phyloP scores from a whole-genome alignment of 345 rosid genomes.

The Sonneratia alba region DNA sequence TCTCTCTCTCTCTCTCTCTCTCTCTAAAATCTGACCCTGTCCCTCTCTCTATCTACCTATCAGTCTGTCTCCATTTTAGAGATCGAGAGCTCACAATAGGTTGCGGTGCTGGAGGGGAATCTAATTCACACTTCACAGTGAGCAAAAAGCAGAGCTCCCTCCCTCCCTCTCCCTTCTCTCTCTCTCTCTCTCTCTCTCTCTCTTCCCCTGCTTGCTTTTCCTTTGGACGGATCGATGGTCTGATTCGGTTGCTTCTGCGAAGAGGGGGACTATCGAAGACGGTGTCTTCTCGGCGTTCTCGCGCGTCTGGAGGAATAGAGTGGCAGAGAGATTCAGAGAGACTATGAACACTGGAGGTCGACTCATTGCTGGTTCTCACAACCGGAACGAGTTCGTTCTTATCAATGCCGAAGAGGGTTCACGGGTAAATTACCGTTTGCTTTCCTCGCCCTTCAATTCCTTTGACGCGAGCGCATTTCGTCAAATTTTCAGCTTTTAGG shows the following conservation, averaged over 20 bases:
- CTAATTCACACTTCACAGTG: not conserved
- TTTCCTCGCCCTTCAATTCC: not conserved
- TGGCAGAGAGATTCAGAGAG: not conserved
- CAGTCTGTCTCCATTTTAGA: not conserved
- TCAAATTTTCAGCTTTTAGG: not conserved
- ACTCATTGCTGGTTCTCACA: conserved; percentile 91
- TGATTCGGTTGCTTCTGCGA: conserved; percentile 1
- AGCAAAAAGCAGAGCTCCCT: not conserved
- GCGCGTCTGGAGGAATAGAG: no score
- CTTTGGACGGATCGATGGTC: conserved; percentile 6
- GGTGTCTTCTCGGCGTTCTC: no score
- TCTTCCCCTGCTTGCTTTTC: not conserved
- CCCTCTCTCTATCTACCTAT: conserved; percentile 15
- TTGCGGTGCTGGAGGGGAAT: no score
- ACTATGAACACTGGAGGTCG: conserved; percentile 81
- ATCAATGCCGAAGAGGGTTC: conserved; percentile 86
- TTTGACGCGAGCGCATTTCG: not conserved
- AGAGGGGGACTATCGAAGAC: not conserved
- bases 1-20: not conserved
- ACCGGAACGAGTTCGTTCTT: conserved; percentile 86
- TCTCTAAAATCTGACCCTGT: not conserved
- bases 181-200: no score
- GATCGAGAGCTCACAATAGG: not conserved
- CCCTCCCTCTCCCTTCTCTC: not conserved
- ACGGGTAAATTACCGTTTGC: conserved; percentile 29